Conservation (phyloP, 2,329 filamentous ascomycete genomes). For the Clarireedia homoeocarpa region DNA sequence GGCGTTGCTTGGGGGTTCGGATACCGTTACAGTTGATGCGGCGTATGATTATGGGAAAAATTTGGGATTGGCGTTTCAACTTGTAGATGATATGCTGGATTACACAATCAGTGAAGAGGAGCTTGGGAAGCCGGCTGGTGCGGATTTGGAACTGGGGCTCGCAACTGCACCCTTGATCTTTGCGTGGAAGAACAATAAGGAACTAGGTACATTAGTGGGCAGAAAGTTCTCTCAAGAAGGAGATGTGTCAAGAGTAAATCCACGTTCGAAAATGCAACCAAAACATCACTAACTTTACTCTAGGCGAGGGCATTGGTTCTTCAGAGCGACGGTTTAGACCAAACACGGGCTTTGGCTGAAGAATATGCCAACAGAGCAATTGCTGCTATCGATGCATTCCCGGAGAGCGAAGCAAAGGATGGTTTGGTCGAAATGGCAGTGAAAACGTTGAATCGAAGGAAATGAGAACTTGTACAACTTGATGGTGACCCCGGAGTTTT, state of each 20-base stretch:
- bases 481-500: not conserved
- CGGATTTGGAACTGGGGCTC: conserved; percentile 85
- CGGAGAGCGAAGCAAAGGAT: conserved; percentile 88
- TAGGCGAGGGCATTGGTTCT: conserved; percentile 83
- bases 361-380: conserved; percentile 87
- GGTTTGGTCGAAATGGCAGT: conserved; percentile 89
- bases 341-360: conserved; percentile 83
- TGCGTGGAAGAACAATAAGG: conserved; percentile 84
- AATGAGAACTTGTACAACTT: conserved; percentile 40
- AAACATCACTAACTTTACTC: conserved; percentile 13
- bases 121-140: conserved; percentile 89
- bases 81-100: conserved; percentile 96
- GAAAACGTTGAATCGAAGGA: conserved; percentile 83
- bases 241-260: conserved; percentile 75
- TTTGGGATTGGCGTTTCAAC: conserved; percentile 87
- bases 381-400: conserved; percentile 73
- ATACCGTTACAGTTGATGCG: conserved; percentile 75
- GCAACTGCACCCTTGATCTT: conserved; percentile 92
- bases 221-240: conserved; percentile 80
- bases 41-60: conserved; percentile 92
- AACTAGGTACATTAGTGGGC: conserved; percentile 81
- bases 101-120: conserved; percentile 82
- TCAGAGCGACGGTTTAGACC: conserved; percentile 78
- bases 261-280: not conserved
- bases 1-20: conserved; percentile 72